A percentile compares a stretch with the other conserved stretches of the same genome.
Conservation (phyloP, 371 early-diverging fungal species). For the Catenaria anguillulae region DNA sequence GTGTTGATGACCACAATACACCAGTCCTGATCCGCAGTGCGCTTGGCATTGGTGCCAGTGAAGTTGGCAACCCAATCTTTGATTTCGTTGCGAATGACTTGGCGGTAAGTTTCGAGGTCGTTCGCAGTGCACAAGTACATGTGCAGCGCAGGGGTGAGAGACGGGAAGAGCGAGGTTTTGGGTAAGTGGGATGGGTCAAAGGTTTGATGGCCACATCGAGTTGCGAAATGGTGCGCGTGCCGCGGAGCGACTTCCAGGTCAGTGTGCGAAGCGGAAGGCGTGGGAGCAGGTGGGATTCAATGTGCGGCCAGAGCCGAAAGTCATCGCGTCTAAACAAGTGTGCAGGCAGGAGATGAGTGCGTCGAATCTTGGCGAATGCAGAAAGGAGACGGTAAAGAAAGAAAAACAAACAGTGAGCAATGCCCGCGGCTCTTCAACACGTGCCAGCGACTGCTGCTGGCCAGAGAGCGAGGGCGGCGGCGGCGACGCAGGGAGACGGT, state of each 20-base stretch:
- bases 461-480: too few species aligned
- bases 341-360: neutral
- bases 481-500: too few species aligned
- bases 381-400: neutral
- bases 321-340: constrained; percentile 48
- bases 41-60: constrained; percentile 35
- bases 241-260: constrained; percentile 59
- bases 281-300: constrained; percentile 48
- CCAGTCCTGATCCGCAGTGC: constrained; percentile 64
- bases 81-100: constrained; percentile 51
- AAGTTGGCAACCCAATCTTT: constrained; percentile 67
- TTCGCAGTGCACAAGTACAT: constrained; percentile 62
- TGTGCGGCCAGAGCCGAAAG: constrained; percentile 54
- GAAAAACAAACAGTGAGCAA: neutral
- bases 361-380: neutral
- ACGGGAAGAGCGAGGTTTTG: constrained; percentile 35
- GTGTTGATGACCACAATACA: constrained; percentile 62
- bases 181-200: constrained; percentile 38
- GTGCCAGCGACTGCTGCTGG: too few species aligned
- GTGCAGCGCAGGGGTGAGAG: constrained; percentile 56
- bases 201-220: constrained; percentile 55
- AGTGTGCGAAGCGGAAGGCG: constrained; percentile 70
- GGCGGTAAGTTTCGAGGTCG: constrained; percentile 74
- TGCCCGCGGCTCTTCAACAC: neutral
- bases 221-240: constrained; percentile 37